A percentile compares a stretch with the other conserved stretches of the same genome.
These are phyloP conservation scores for Starmerella kuoi DNA, from an alignment of 805 yeast species.

Conservation along the genomic window DNA sequence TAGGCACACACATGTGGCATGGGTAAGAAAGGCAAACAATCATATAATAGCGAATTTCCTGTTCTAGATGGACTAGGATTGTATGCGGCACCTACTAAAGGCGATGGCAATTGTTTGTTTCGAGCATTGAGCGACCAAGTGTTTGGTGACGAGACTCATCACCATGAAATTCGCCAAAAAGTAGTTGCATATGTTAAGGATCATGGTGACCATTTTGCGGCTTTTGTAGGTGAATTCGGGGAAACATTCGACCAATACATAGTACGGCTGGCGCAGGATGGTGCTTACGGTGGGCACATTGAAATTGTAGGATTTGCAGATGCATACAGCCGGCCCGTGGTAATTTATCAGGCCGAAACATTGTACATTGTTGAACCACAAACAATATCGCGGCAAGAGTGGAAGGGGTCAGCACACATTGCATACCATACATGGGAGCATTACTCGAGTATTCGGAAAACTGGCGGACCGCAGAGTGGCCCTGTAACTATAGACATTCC, in stretches of 20 bases:
- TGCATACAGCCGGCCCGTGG: constrained; percentile 26
- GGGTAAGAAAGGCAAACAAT: constrained; percentile 4
- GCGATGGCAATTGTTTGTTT: constrained; percentile 36
- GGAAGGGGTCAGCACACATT: constrained; percentile 22
- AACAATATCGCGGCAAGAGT: neutral
- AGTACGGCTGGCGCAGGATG: constrained; percentile 29
- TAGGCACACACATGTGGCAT: constrained; percentile 17
- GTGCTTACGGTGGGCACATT: constrained; percentile 33
- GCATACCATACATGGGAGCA: constrained; percentile 37
- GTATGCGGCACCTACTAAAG: constrained; percentile 30
- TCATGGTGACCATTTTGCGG: constrained; percentile 26
- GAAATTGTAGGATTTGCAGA: constrained; percentile 34
- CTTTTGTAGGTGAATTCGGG: constrained; percentile 28
- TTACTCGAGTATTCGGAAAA: constrained; percentile 32
- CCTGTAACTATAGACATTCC: constrained; percentile 12
- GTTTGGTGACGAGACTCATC: constrained; percentile 29
- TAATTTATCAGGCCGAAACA: constrained; percentile 31
- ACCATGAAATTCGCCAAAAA: constrained; percentile 25
- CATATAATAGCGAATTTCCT: constrained; percentile 29
- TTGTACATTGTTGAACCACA: constrained; percentile 28
- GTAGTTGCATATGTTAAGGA: constrained; percentile 28
- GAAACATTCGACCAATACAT: constrained; percentile 30
- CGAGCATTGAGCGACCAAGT: constrained; percentile 33
- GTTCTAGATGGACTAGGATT: constrained; percentile 27
- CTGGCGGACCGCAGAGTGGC: constrained; percentile 32